Evolutionary conservation across 75 land plant genomes (phyloP), one percentile per base, ranked within the genome.

Genomic region (Cunninghamia lanceolata): DNA sequence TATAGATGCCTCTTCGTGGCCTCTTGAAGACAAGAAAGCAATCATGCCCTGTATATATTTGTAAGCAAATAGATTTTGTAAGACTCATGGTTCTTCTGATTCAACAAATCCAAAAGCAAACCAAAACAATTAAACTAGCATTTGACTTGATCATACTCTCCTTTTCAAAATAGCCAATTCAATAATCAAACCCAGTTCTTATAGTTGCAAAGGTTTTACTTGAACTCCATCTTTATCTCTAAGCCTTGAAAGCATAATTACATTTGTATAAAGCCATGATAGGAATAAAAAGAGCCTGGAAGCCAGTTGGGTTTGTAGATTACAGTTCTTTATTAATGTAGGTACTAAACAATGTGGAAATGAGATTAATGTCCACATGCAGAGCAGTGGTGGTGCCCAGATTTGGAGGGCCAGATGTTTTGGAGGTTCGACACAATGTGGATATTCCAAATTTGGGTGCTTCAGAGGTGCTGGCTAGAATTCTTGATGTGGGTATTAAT

Each of bases 401-500:
- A 4, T 96, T 96, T 85, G 99, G 99, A 9, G 95, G 96, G 21
- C 99, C 99, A 25, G 99, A 98, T 25, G 97, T 96, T 1, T 89
- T 98, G 46, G 94, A 96, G 89, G 66, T 96, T 36, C 94, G 93
- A 13, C 68, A 85, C 32, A 84, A 88, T 71, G 91, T 89, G 21
- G 77, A 17, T 0, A 92, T 96, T 34, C 99, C 99, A 30, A 92
- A 92, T 86, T 92, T 98, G 87, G 89, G 91, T 76, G 90, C 96
- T 11, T 84, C 87, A 30, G 97, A 98, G 43, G 99, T 98, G 17
- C 93, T 98, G 50, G 99, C 96, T 46, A 91, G 94, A 19, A 77
- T 99, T 32, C 89, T 89, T 34, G 96, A 97, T 16, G 99, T 91
- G 75, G 93, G 93, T 15, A 87, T 98, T 83, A 98, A 98, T 88